Percentiles rank a stretch among this genome's conserved stretches.
phyloP scores from a whole-genome alignment of 805 yeast species.

The Blastobotrys terrestris region DNA sequence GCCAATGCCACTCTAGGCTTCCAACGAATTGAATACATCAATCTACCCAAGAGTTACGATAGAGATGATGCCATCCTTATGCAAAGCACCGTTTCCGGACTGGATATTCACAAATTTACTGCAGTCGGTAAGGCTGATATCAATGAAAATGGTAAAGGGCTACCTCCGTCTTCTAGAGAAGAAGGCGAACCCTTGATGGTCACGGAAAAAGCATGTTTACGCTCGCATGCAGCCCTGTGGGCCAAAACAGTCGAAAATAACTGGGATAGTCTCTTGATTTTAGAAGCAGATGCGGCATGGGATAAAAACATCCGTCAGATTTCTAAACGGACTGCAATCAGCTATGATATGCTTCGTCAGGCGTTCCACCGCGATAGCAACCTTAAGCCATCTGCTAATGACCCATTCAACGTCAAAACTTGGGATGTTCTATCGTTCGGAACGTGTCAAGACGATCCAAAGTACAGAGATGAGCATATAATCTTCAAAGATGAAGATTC shows the following conservation, averaged over 20 bases:
- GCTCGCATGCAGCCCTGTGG: constrained; percentile 16
- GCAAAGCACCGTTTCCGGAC: constrained; percentile 9
- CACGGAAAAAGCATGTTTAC: constrained; percentile 8
- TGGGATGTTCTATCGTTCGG: constrained; percentile 16
- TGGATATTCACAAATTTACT: constrained; percentile 2
- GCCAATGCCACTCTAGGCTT: constrained; percentile 15
- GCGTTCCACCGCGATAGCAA: not conserved
- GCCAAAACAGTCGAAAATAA: constrained; percentile 9
- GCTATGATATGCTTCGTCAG: not conserved
- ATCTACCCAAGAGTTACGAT: constrained; percentile 11
- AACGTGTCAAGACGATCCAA: constrained; percentile 7
- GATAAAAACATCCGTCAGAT: constrained; percentile 12
- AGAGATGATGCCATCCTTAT: constrained; percentile 10
- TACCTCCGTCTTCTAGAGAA: constrained; percentile 4
- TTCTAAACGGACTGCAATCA: not conserved
- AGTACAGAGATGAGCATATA: not conserved
- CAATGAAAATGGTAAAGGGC: not conserved
- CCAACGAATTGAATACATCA: constrained; percentile 10
- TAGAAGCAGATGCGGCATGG: constrained; percentile 17
- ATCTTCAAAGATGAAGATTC: constrained; percentile 11
- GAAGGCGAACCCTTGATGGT: constrained; percentile 2
- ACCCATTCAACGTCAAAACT: constrained; percentile 10
- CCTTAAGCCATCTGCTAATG: constrained; percentile 7
- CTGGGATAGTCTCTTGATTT: constrained; percentile 9
- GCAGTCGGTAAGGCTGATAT: constrained; percentile 4